Percentiles rank a stretch among this genome's conserved stretches.
Evolutionary conservation across 176 grass and related monocot species (phyloP).

Genomic region (Neostapfia colusana): DNA sequence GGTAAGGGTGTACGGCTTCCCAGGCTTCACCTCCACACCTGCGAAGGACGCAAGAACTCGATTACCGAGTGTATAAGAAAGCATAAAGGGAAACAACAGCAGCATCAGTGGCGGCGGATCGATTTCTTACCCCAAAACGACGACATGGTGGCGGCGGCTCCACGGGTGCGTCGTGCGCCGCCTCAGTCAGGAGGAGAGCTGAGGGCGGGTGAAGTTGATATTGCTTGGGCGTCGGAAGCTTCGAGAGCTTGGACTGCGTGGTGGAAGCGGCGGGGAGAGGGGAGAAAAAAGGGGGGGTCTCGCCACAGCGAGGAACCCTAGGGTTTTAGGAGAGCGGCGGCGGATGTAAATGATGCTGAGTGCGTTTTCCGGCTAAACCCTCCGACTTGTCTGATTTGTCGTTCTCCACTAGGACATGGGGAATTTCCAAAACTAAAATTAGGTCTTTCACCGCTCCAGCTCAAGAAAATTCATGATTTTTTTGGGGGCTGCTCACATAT

Average conservation of each 20-base stretch:
- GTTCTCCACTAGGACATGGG: no score
- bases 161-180: not conserved
- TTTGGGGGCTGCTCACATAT: no score
- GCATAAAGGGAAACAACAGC: not conserved
- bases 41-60: not conserved
- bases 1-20: constrained; percentile 70
- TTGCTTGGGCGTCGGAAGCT: constrained; percentile 2
- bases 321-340: constrained; percentile 28
- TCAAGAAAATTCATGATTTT: no score
- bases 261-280: not conserved
- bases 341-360: not conserved
- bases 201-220: not conserved
- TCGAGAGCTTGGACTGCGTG: constrained; percentile 30
- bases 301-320: constrained; percentile 48
- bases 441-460: no score
- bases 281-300: not conserved
- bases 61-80: not conserved
- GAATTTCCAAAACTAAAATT: no score
- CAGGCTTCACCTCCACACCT: constrained; percentile 80
- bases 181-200: not conserved
- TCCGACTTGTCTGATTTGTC: not conserved
- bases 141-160: constrained; percentile 39
- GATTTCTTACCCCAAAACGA: constrained; percentile 77
- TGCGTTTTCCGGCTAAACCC: not conserved
- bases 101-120: not conserved